A percentile compares a stretch with the other conserved stretches of the same genome.
These are phyloP conservation scores for Plantago major DNA, from an alignment of 257 asterid species.

Conservation along the genomic window DNA sequence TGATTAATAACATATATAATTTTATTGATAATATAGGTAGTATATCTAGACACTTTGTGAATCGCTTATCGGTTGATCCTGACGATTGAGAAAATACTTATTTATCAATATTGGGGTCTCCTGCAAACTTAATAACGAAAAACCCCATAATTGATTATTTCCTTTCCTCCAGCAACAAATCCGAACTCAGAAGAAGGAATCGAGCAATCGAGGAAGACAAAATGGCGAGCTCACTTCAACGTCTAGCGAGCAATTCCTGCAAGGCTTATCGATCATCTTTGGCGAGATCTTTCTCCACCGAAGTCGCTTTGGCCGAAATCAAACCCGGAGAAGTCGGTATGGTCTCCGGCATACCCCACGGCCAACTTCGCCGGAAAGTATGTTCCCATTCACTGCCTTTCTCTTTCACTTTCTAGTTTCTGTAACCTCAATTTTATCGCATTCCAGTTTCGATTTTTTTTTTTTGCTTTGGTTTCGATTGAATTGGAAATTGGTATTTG, in stretches of 20 bases:
- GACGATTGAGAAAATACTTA: no score
- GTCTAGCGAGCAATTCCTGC: constrained; percentile 42
- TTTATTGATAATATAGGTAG: no score
- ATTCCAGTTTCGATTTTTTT: not conserved
- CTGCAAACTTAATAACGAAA: no score
- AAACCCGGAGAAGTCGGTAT: constrained; percentile 82
- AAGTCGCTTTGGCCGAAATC: constrained; percentile 63
- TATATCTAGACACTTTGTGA: no score
- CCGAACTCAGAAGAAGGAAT: not conserved
- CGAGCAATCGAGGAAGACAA: constrained; percentile 3
- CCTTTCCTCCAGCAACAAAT: no score
- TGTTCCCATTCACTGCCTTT: not conserved
- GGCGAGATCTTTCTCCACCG: constrained; percentile 54
- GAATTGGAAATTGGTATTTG: no score
- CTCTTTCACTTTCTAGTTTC: not conserved
- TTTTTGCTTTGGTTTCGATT: no score
- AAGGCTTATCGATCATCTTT: constrained; percentile 28
- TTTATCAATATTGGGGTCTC: no score
- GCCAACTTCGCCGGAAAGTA: constrained; percentile 81
- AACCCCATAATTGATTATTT: no score
- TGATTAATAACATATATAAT: no score
- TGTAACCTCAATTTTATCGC: not conserved
- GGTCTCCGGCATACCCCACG: constrained; percentile 86
- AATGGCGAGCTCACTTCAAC: constrained; percentile 74
- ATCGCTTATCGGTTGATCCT: no score